A percentile compares a stretch with the other conserved stretches of the same genome.
These are phyloP conservation scores for Phialophora tarda DNA, from an alignment of 2,329 filamentous ascomycete genomes.

Conservation along the genomic window DNA sequence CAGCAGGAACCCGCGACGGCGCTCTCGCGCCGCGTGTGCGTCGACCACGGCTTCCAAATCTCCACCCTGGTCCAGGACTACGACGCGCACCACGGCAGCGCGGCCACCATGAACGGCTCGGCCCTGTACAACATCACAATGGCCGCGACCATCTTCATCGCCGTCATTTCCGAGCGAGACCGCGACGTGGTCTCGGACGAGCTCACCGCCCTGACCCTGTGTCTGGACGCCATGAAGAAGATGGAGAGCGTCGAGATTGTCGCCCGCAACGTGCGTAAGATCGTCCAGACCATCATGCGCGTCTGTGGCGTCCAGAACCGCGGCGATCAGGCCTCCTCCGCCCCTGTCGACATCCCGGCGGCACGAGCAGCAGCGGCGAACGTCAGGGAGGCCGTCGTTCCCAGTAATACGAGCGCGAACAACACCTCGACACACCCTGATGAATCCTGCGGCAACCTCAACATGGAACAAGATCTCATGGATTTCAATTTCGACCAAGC, in stretches of 20 bases:
- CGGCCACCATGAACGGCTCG: conserved; percentile 20
- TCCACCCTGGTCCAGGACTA: conserved; percentile 6
- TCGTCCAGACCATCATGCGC: conserved; percentile 27
- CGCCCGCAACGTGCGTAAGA: conserved; percentile 22
- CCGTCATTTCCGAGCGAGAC: conserved; percentile 17
- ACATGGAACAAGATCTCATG: too few relatives aligned
- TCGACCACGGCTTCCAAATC: too few relatives aligned
- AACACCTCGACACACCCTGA: too few relatives aligned
- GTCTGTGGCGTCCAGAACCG: conserved; percentile 9
- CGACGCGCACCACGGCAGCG: conserved; percentile 6
- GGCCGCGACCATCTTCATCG: conserved; percentile 24
- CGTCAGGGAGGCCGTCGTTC: too few relatives aligned
- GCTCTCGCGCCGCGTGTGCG: too few relatives aligned
- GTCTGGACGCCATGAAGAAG: conserved; percentile 22
- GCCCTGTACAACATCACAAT: conserved; percentile 27
- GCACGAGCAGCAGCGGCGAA: too few relatives aligned
- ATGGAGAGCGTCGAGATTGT: conserved; percentile 26
- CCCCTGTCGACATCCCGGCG: too few relatives aligned
- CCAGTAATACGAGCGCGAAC: too few relatives aligned
- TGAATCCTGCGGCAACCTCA: too few relatives aligned
- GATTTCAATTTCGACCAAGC: too few relatives aligned
- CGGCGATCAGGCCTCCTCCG: too few relatives aligned
- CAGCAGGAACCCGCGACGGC: too few relatives aligned
- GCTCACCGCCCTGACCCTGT: conserved; percentile 14
- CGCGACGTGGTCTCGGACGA: conserved; percentile 11